Evolutionary conservation across 208 protist species (phyloP).

Genomic region (Wallacemonas sp.): DNA sequence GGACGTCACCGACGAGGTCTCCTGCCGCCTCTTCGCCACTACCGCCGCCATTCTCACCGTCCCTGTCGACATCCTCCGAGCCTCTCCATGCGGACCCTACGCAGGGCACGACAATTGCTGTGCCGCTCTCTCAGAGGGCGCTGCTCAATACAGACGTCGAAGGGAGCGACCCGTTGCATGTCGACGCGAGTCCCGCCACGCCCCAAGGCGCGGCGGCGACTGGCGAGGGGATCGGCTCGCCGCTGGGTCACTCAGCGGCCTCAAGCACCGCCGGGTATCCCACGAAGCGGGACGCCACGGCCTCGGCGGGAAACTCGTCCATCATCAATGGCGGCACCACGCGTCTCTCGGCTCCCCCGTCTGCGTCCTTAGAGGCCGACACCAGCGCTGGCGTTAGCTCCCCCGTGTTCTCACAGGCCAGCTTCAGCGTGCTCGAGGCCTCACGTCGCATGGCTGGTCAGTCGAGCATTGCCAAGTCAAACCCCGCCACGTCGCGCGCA

Average conservation of each 20-base stretch:
- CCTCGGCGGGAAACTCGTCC: no score
- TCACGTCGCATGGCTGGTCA: constrained; percentile 1
- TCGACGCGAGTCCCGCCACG: no score
- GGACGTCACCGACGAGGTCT: not conserved
- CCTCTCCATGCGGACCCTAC: not conserved
- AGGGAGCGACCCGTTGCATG: no score
- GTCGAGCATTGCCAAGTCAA: constrained; percentile 15
- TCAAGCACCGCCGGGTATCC: no score
- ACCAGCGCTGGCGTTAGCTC: not conserved
- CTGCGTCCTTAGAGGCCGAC: not conserved
- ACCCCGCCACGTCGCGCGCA: constrained; percentile 17
- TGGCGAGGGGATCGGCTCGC: not conserved
- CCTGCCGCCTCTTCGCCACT: not conserved
- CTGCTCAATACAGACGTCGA: no score
- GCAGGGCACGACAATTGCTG: not conserved
- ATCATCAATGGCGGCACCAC: not conserved
- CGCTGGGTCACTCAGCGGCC: not conserved
- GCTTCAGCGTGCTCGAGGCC: constrained; percentile 9
- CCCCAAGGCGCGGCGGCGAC: no score
- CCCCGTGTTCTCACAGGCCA: constrained; percentile 8
- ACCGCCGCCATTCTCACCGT: not conserved
- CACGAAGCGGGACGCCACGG: no score
- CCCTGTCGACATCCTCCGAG: not conserved
- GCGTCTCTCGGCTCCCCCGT: not conserved
- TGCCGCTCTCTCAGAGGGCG: not conserved